Base-by-base conservation (phyloP, 1,284 basidiomycete genomes). In the Malassezia obtusa region DNA sequence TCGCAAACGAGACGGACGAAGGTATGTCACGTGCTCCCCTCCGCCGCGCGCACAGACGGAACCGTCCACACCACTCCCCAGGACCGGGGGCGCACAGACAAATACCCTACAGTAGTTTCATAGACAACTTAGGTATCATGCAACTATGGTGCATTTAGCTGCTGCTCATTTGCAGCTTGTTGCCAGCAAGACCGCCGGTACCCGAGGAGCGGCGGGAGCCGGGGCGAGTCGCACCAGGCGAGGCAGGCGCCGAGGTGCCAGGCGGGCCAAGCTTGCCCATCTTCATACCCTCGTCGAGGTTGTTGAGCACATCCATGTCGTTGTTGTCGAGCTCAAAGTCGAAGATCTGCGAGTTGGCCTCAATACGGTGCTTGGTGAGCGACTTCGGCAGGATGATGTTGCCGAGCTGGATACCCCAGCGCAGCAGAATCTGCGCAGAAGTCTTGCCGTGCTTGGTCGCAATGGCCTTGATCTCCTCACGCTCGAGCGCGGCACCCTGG, bases 301-400 rank as follows among this genome's bases (percentile, higher is more conserved):
- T 38, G 63, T 60, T 61, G 37, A 69, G 61, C 6, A 65, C 45
- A 19, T 63, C 64, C 67, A 71, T 67, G 52, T 71, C 68, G 40
- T 71, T 64, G 3, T 41, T 14, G 53, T 71, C 68, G 5, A 71
- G 63, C 45, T 63, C 55, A 58, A 71, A 71, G 61, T 71, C 68
- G 45, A 71, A 71, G 35, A 71, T 45, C 38, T 71, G 63, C 4
- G 66, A 60, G 36, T 71, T 71, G 38, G 64, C 55, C 35, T 67
- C 67, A 46, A 71, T 71, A 39, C 68, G 65, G 48, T 60, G 61
- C 54, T 71, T 68, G 48, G 68, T 71, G 7, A 71, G 46, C 46
- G 54, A 59, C 63, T 71, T 71, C 53, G 68, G 68, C 6, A 71
- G 47, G 38, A 71, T 63, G 50, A 71, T 70, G 60, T 71, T 71